Base-by-base conservation (phyloP, 2,329 filamentous ascomycete genomes). In the Byssoonygena ceratinophila region DNA sequence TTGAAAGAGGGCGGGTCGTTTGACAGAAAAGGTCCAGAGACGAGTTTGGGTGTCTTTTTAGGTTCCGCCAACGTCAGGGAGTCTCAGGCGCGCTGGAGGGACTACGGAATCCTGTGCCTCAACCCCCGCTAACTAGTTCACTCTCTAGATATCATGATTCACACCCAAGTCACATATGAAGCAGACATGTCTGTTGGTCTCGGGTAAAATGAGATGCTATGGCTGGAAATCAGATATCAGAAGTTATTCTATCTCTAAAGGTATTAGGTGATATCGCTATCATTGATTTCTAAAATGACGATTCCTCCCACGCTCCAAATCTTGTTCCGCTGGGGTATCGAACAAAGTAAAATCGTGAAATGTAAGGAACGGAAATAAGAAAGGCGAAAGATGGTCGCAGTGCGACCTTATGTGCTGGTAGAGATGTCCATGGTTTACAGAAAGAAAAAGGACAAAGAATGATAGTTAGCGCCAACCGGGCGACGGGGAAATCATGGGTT, bases 271-370 rank as follows among this genome's bases (percentile, higher is more conserved):
- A 37, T 23, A 36, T 22, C 14, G 44, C 31, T 23, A 46, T 34
- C 44, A 36, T 9, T 34, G 31, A n/a, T 18, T 47, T 47, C 31
- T 39, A 47, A 18, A 37, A 47, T n/a, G 32, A 32, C 9, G 31
- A 9, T 37, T 27, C 45, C 32, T 39, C 51, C 47, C 51, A 49
- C 46, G 23, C 46, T 23, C 36, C 25, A 40, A 29, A 40, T 20
- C 39, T 31, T 32, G 23, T 49, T 31, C 18, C 36, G 46, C 46
- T 41, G 27, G 46, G 46, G 46, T 49, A 49, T 49, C 45, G 37
- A 44, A 46, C 23, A 40, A 45, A 46, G 20, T 11, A 36, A 29
- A 45, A 22, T 27, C 31, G 29, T 32, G 16, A 50, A 43, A 54
- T 49, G 22, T 23, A 18, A 29, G 20, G 32, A 44, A 27, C 4